Evolutionary conservation across 306 rosid species (phyloP), one percentile per base, ranked within the genome.

Genomic region (Malus sylvestris): DNA sequence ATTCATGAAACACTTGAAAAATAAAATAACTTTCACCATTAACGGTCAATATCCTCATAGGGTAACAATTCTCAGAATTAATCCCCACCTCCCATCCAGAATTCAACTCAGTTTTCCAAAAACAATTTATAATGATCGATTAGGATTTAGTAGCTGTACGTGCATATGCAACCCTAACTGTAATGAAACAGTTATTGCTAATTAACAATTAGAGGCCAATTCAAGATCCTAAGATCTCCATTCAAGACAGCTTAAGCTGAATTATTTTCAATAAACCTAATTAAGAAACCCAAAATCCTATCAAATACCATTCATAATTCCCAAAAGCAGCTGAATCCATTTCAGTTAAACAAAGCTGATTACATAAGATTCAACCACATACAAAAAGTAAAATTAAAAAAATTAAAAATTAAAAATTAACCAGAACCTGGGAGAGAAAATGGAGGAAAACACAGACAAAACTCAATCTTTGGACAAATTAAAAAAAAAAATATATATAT

Each of bases 161-260:
- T 27, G 3, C 53, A 23, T 8, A 46, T 22, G 1, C 15, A 22
- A 53, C 42, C 42, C 42, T 5, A 5, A 72, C 38, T 67, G 30
- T 18, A 19, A 66, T 15, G 53, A 67, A 40, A 35, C 45, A 23
- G 29, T 8, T 57, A 4, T 1, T 57, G 13, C 13, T 4, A n/a
- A 57, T 57, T n/a, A 57, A n/a, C 12, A 3, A 57, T n/a, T 8
- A 57, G 9, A 57, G 11, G 10, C 62, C 14, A 49, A 49, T 38
- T 38, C 42, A 68, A 40, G 64, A 78, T 78, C 73, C 75, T 70
- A 32, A 78, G 27, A 75, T 27, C 70, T 55, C 42, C 66, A 58
- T 65, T 62, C 25, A 45, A 65, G 10, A 69, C 29, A 32, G 67
- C 45, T 38, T 32, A 69, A 75, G 64, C 72, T 6, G 66, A 51